Base-by-base conservation (phyloP, 1,284 basidiomycete species). In the Malassezia psittaci region DNA sequence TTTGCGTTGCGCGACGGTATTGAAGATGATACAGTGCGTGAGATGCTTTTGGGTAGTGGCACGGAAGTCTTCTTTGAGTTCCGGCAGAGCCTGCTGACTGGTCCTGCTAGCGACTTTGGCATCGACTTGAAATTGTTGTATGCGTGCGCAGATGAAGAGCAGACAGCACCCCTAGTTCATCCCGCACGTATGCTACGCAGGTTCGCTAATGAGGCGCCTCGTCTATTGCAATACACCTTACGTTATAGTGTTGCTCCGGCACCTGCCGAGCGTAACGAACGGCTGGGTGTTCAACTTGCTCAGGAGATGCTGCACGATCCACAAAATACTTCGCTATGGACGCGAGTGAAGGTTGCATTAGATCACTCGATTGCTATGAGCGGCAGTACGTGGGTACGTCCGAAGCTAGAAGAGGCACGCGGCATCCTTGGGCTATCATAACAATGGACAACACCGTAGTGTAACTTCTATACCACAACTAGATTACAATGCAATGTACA, bases 1-100 rank as follows among this genome's bases (percentile, higher is more conserved):
- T 73, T 67, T 62, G 70, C 70, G 44, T 51, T 73, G 41, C 59
- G 70, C 5, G 69, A 73, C 45, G 66, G 66, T 16, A 54, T 73
- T 4, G 65, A 69, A 40, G 70, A 73, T 44, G 13, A 13, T 2
- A 41, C 51, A 0, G 64, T 73, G 16, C 56, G 70, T 21, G 65
- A 72, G 43, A 54, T 54, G 40, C 44, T 73, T 10, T 52, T 73
- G 19, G 70, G 67, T 0, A 43, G 44, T 11, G 69, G 70, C 0
- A 65, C 65, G 48, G 54, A 48, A 34, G 36, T 41, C 24, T 72
- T 73, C 24, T 48, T 73, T 35, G 54, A 56, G 9, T 66, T 61
- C 54, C 53, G 66, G 18, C 40, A 46, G 7, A 42, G 9, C 12
- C 45, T 65, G 24, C 36, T 67, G 4, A 36, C 47, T 19, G 42